Evolutionary conservation across 352 stramenopile genomes (phyloP).

Genomic region (Phytopythium vexans): DNA sequence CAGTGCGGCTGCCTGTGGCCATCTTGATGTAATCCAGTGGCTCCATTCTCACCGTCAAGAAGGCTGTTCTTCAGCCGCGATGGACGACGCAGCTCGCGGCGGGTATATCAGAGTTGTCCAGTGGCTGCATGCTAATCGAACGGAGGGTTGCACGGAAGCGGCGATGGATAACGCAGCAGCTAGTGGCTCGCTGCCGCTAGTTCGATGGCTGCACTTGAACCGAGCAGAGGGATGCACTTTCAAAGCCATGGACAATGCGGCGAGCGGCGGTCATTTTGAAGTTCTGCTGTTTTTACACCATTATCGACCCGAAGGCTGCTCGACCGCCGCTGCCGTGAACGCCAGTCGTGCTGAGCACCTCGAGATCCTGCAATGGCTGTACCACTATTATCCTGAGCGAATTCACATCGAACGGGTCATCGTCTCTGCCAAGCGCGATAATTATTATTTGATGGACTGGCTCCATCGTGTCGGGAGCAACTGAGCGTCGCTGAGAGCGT

Average conservation of each 20-base stretch:
- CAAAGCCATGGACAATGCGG: slow-evolving; percentile 25
- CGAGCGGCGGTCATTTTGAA: slow-evolving; percentile 27
- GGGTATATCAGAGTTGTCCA: slow-evolving; percentile 21
- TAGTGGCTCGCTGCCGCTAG: slow-evolving; percentile 15
- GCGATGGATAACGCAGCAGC: slow-evolving; percentile 36
- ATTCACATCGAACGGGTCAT: slow-evolving; percentile 32
- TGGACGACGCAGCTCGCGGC: slow-evolving; percentile 19
- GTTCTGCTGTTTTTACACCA: slow-evolving; percentile 31
- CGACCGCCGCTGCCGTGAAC: slow-evolving; percentile 25
- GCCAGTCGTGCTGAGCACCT: slow-evolving; percentile 23
- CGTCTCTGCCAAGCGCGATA: slow-evolving; percentile 30
- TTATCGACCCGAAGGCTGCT: slow-evolving; percentile 18
- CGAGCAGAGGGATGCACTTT: slow-evolving; percentile 24
- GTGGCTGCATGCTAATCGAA: slow-evolving; percentile 22
- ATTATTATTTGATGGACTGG: slow-evolving; percentile 38
- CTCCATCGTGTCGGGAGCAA: slow-evolving; percentile 11
- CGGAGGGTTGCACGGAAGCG: slow-evolving; percentile 24
- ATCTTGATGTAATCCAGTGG: slow-evolving; percentile 1
- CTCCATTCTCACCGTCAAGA: slow-evolving; percentile 4
- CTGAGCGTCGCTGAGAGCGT: background rate
- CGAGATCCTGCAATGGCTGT: slow-evolving; percentile 31
- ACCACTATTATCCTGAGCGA: slow-evolving; percentile 26
- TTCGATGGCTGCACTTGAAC: slow-evolving; percentile 26
- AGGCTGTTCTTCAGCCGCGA: slow-evolving; percentile 11
- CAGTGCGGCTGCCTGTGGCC: slow-evolving; percentile 4